A percentile compares a stretch with the other conserved stretches of the same genome.
Evolutionary conservation across 2,329 filamentous ascomycete species (phyloP).

Genomic region (Aureobasidium sp.): DNA sequence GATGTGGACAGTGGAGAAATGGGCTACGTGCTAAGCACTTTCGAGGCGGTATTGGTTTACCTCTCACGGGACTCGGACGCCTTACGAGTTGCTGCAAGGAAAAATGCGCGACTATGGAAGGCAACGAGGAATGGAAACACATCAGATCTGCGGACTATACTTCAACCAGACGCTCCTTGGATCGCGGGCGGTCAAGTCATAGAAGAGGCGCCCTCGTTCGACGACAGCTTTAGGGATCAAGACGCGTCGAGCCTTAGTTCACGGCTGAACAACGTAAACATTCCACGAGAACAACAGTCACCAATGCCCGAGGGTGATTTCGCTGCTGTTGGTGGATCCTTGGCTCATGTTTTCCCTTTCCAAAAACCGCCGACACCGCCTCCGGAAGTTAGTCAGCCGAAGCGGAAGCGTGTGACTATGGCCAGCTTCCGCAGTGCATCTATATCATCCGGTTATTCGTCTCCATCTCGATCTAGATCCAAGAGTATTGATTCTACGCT

Average conservation of each 20-base stretch:
- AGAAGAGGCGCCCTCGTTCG: constrained; percentile 11
- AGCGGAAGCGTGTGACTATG: constrained; percentile 75
- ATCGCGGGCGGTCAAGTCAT: constrained; percentile 1
- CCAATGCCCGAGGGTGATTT: constrained; percentile 19
- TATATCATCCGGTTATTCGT: constrained; percentile 71
- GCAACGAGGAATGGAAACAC: constrained; percentile 71
- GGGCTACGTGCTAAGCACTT: constrained; percentile 90
- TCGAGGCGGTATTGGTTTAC: constrained; percentile 89
- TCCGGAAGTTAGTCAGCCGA: constrained; percentile 34
- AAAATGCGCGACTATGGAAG: constrained; percentile 83
- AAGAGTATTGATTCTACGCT: constrained; percentile 66
- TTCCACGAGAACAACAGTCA: constrained; percentile 4
- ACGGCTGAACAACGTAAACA: background rate
- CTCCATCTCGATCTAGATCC: constrained; percentile 60
- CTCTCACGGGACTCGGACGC: constrained; percentile 72
- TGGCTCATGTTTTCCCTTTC: constrained; percentile 89
- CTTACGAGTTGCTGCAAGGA: constrained; percentile 71
- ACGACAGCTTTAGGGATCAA: background rate
- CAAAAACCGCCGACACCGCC: constrained; percentile 51
- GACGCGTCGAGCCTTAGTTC: background rate
- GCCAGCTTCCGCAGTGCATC: constrained; percentile 69
- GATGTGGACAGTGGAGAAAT: constrained; percentile 95
- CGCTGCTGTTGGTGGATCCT: constrained; percentile 31
- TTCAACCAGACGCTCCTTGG: constrained; percentile 52
- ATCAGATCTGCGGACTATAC: constrained; percentile 63